phyloP scores from a whole-genome alignment of 164 flowering plant genomes.

The Aristolochia contorta region DNA sequence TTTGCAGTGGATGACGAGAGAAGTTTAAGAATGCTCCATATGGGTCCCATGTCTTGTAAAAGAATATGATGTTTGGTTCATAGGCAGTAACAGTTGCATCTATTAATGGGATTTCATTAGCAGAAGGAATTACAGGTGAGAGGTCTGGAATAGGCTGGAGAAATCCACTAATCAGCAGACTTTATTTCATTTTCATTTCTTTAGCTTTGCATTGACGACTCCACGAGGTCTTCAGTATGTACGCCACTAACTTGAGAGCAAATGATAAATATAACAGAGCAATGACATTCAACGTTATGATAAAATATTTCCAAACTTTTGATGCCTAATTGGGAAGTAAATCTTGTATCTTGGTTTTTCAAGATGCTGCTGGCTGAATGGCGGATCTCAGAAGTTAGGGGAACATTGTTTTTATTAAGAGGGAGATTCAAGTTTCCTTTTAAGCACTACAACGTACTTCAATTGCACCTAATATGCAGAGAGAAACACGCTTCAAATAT shows the following conservation, averaged over 20 bases:
- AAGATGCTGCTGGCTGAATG: not conserved
- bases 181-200: no score
- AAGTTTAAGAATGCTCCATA: constrained; percentile 92
- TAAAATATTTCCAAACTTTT: no score
- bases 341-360: not conserved
- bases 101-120: constrained; percentile 63
- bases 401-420: not conserved
- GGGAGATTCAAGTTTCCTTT: no score
- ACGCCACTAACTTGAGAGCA: no score
- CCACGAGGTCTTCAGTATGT: no score
- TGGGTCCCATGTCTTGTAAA: constrained; percentile 96
- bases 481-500: no score
- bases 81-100: constrained; percentile 63
- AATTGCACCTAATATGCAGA: no score
- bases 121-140: constrained; percentile 71
- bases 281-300: no score
- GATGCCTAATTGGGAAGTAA: no score
- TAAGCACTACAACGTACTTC: no score
- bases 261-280: no score
- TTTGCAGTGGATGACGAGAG: constrained; percentile 73
- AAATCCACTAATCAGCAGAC: constrained; percentile 91
- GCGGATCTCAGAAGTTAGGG: constrained; percentile 1
- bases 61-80: constrained; percentile 74
- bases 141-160: constrained; percentile 89
- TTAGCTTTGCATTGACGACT: no score